Base-by-base conservation (phyloP, 2,329 filamentous ascomycete genomes). In the Samsoniella hepiali region DNA sequence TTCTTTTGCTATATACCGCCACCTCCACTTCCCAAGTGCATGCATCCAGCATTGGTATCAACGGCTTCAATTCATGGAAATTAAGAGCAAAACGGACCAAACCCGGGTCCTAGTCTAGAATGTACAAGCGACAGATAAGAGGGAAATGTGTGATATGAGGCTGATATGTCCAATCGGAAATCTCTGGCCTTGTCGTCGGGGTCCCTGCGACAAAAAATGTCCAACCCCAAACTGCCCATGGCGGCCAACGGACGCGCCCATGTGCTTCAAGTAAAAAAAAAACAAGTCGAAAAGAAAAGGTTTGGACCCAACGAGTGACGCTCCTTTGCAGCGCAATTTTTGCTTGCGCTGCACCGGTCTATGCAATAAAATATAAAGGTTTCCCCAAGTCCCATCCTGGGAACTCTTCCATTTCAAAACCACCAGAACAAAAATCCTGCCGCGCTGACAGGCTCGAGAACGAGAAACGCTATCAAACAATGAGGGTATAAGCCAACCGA, bases 91-190 rank as follows among this genome's bases (percentile, higher is more conserved):
- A 63, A 69, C 36, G 42, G 53, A 68, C 72, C 72, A 68, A 66
- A 69, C 71, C 69, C 66, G 69, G 70, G 70, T 69, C 70, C 63
- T 63, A 65, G 67, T 74, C 73, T 75, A 73, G 69, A 72, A 75
- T 75, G 69, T 73, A 75, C 70, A 73, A 51, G 53, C 44, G 53
- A 63, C 44, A 63, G 63, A 65, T 70, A 72, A 68, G 62, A 63
- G 64, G 65, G 67, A 71, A 64, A 58, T 64, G 49, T 60, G 68
- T 68, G 70, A 67, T 70, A 72, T 72, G 66, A 72, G 65, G 67
- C 69, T 67, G 73, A 73, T 69, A 73, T 69, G 73, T 72, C 72
- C 70, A 69, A 69, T 65, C 67, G 68, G 60, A 69, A 65, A 69
- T 44, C 67, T 69, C 51, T 40, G 44, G 53, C 60, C 60, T 40